Base-by-base conservation (phyloP, 495 filamentous ascomycete genomes). In the Xylaria nigripes region DNA sequence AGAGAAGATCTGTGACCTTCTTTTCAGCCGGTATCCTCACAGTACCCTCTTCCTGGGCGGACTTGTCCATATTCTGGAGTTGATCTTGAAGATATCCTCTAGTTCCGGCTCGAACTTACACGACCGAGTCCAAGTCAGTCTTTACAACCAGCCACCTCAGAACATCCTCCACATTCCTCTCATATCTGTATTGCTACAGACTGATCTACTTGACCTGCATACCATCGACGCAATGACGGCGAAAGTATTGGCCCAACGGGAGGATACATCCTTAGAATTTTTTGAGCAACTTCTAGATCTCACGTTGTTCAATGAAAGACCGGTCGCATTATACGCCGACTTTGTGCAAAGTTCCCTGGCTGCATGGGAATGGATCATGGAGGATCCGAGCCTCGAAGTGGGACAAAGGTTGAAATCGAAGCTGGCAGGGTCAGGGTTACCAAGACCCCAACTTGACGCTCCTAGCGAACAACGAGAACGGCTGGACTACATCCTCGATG, bases 401-500 rank as follows among this genome's bases (percentile, higher is more conserved):
- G 86, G 81, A 3, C 76, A 84, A 49, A 75, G 85, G 34, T 77
- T 97, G 44, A 81, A 89, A 61, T 74, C 79, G 50, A 90, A 90
- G 60, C 72, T 96, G 41, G 80, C 81, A 27, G 75, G 75, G 51
- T 81, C 79, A 34, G 81, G 82, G 3, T 70, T 83, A 7, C 75
- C 77, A 1, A 79, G 84, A 47, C 61, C 67, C 6, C 63, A 65
- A 29, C 19, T 51, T 1, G 62, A 63, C 40, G 45, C 59, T 25
- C 51, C 24, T 12, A 30, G 50, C 1, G 66, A 69, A 19, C 83
- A 82, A 61, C 80, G 81, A 42, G 86, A 92, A 48, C 91, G 95
- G 59, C 81, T 96, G 71, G 86, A 94, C 61, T 97, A 97, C 63
- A 78, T 95, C 40, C 95, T 99, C 65, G 87, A 85, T 9, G 93